Conservation (phyloP, 176 grass and related monocot species). For the Paspalum notatum region DNA sequence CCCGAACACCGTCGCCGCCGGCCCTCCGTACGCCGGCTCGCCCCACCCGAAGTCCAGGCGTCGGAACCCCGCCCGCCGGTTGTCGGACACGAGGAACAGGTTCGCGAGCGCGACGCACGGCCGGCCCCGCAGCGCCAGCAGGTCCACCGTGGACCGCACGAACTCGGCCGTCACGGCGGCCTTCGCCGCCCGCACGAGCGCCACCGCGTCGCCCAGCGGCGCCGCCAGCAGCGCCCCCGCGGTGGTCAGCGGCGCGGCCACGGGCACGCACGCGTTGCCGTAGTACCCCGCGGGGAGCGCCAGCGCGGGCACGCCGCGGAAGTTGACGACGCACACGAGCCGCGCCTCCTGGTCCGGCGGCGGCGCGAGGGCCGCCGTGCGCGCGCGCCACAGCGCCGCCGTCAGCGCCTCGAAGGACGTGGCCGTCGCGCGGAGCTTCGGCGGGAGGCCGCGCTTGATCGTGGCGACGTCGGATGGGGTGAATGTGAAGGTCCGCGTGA, state of each 20-base stretch:
- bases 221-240: neutral
- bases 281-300: slow-evolving; percentile 44
- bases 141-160: slow-evolving; percentile 36
- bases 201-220: slow-evolving; percentile 25
- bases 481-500: slow-evolving; percentile 42
- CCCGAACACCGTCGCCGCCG: neutral
- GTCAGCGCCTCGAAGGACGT: slow-evolving; percentile 44
- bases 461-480: neutral
- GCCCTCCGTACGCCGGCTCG: slow-evolving; percentile 27
- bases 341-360: neutral
- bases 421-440: neutral
- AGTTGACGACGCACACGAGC: slow-evolving; percentile 7
- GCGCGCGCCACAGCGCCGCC: slow-evolving; percentile 40
- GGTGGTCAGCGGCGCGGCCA: neutral
- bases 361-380: slow-evolving; percentile 25
- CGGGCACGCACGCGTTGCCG: slow-evolving; percentile 47
- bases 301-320: slow-evolving; percentile 17
- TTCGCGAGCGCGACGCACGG: slow-evolving; percentile 2
- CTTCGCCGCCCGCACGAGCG: slow-evolving; percentile 44
- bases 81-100: slow-evolving; percentile 37
- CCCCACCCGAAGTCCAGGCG: slow-evolving; percentile 48
- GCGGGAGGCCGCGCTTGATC: neutral
- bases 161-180: slow-evolving; percentile 33
- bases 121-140: slow-evolving; percentile 25
- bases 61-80: slow-evolving; percentile 29